Conservation (phyloP, 2,329 filamentous ascomycete species). For the Xylariaceae sp. region DNA sequence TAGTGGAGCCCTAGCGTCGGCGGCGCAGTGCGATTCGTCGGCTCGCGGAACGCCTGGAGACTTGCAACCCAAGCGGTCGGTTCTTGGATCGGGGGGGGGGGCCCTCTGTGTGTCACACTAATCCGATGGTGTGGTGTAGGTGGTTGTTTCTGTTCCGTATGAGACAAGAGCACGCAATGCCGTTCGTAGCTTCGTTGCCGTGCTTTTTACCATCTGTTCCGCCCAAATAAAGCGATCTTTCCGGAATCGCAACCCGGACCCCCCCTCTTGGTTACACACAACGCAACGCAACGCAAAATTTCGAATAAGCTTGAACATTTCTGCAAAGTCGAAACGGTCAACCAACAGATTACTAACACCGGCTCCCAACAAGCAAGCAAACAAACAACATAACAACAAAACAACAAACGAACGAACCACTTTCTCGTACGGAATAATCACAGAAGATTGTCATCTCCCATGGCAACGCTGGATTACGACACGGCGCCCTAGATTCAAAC, state of each 20-base stretch:
- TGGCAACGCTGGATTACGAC: neutral
- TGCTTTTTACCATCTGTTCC: neutral
- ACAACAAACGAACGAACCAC: neutral
- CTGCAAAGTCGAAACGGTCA: neutral
- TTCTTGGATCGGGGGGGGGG: neutral
- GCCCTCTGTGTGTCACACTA: neutral
- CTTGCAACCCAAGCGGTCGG: slow-evolving; percentile 3
- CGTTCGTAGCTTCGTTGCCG: neutral
- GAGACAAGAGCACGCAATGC: too few relatives aligned
- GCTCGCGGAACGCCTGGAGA: neutral
- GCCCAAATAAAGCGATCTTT: neutral
- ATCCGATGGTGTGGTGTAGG: neutral
- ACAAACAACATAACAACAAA: neutral
- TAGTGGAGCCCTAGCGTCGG: neutral
- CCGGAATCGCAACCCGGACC: slow-evolving; percentile 7
- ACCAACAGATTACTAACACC: too few relatives aligned
- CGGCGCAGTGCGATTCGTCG: neutral
- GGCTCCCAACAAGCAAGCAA: neutral
- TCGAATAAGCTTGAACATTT: too few relatives aligned
- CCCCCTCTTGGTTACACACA: neutral
- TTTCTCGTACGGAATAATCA: neutral
- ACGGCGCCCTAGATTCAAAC: neutral
- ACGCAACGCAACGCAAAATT: neutral
- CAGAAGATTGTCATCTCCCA: slow-evolving; percentile 1
- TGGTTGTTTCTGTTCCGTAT: neutral